Base-by-base conservation (phyloP, 2,329 filamentous ascomycete species). In the Aspergillus fischeri region DNA sequence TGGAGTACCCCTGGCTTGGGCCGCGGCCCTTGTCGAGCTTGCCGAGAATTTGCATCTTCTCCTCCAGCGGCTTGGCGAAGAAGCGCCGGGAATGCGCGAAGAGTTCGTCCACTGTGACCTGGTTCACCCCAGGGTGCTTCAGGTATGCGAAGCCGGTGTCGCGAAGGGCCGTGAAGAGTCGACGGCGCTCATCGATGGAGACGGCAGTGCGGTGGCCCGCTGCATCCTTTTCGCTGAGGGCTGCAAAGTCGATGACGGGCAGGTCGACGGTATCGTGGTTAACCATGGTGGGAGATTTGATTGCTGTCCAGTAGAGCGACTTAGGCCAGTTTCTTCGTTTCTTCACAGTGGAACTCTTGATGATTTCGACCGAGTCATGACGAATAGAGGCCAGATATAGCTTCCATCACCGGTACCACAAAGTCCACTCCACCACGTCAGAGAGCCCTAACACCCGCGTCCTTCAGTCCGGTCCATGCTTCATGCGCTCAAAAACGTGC, bases 111-210 rank as follows among this genome's bases (percentile, higher is more conserved):
- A 29, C 32, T 2, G 49, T 50, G 17, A 4, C 27, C 9, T 50
- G 49, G 27, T 50, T 50, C 2, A 35, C n/a, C 17, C 49, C 28
- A 5, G 49, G 49, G 49, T 50, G 27, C 21, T 50, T 29, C 10
- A 50, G 49, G 27, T 50, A 50, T 17, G 49, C 32, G 17, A 50
- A 50, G 28, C 49, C 49, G 3, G 24, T 49, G 29, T 51, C 54
- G 21, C 50, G 49, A 5, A 50, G 49, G 20, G 49, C 49, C 8
- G 28, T 50, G 49, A 50, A 35, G 28, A 50, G 49, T 17, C 49
- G 49, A 49, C 53, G 50, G 48, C 58, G 53, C 53, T 58, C 24
- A 1, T 21, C 7, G 44, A 50, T 10, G 49, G 49, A 20, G 25
- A 20, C 3, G 49, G 49, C 8, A 3, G 49, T 50, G 49, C 49